phyloP scores from a whole-genome alignment of 2,329 filamentous ascomycete genomes.

The Penicillium palitans region DNA sequence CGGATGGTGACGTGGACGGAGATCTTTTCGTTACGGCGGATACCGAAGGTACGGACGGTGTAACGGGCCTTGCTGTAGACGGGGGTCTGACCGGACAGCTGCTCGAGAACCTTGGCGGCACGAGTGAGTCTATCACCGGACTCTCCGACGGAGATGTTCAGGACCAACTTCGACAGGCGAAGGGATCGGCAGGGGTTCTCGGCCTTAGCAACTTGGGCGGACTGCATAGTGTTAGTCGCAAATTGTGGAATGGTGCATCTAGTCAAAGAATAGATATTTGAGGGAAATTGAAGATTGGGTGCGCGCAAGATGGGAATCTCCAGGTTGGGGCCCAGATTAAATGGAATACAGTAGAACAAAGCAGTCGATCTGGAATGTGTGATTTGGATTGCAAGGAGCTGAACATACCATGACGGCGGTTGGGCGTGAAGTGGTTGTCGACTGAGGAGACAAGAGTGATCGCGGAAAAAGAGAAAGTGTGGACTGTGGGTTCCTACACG shows the following conservation, averaged over 20 bases:
- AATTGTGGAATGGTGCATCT: constrained; percentile 9
- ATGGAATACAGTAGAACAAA: not conserved
- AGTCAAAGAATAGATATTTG: constrained; percentile 12
- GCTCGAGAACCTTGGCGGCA: constrained; percentile 99
- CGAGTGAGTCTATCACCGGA: constrained; percentile 99
- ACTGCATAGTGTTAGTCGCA: constrained; percentile 48
- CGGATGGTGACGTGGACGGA: constrained; percentile 99
- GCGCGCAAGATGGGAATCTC: not conserved
- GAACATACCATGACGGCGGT: constrained; percentile 54
- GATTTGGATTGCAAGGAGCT: not conserved
- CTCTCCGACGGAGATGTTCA: constrained; percentile 99
- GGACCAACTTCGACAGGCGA: constrained; percentile 98
- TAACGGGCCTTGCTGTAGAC: constrained; percentile 99
- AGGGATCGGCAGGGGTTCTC: constrained; percentile 99
- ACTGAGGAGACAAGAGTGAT: constrained; percentile 33
- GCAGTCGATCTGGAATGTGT: not conserved
- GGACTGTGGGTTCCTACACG: constrained; percentile 33
- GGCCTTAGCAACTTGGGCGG: constrained; percentile 72
- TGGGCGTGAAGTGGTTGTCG: constrained; percentile 43
- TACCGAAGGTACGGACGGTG: constrained; percentile 99
- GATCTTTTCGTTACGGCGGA: constrained; percentile 99
- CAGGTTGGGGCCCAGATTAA: not conserved
- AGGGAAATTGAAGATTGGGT: constrained; percentile 10
- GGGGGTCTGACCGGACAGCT: constrained; percentile 98
- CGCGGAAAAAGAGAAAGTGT: constrained; percentile 36